These are phyloP conservation scores for Nakazawaea populi DNA, from an alignment of 805 yeast species.

Conservation along the genomic window DNA sequence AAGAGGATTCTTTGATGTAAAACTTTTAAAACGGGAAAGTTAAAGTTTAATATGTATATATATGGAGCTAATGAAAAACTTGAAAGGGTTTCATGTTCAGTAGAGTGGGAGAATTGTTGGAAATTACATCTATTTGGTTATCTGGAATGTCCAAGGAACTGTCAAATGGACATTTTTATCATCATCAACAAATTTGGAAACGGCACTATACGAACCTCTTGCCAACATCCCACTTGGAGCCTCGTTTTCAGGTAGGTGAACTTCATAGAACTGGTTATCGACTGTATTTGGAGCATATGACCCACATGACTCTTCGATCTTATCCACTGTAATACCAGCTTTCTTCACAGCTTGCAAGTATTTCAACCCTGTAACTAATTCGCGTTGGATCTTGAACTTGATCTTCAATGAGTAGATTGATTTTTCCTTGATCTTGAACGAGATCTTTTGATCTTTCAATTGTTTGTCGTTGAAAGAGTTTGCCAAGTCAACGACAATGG, in stretches of 20 bases:
- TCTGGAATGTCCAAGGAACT: conserved; percentile 82
- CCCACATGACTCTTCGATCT: conserved; percentile 82
- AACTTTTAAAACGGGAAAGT: too few relatives aligned
- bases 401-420: conserved; percentile 66
- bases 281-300: conserved; percentile 85
- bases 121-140: conserved; percentile 42
- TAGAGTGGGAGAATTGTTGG: too few relatives aligned
- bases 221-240: conserved; percentile 90
- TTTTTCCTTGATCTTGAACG: conserved; percentile 74
- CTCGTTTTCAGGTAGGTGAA: conserved; percentile 64
- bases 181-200: conserved; percentile 81
- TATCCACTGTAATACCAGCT: conserved; percentile 83
- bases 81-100: too few relatives aligned
- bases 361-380: conserved; percentile 84
- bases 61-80: too few relatives aligned
- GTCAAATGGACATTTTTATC: conserved; percentile 69
- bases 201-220: conserved; percentile 79
- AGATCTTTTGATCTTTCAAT: conserved; percentile 45
- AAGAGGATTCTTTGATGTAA: too few relatives aligned
- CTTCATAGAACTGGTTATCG: conserved; percentile 75
- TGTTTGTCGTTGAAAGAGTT: conserved; percentile 51
- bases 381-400: conserved; percentile 82
- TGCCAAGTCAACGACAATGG: conserved; percentile 66
- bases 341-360: conserved; percentile 82
- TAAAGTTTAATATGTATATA: background rate